phyloP scores from a whole-genome alignment of 352 stramenopile genomes.

The Globisporangium sylvaticum region DNA sequence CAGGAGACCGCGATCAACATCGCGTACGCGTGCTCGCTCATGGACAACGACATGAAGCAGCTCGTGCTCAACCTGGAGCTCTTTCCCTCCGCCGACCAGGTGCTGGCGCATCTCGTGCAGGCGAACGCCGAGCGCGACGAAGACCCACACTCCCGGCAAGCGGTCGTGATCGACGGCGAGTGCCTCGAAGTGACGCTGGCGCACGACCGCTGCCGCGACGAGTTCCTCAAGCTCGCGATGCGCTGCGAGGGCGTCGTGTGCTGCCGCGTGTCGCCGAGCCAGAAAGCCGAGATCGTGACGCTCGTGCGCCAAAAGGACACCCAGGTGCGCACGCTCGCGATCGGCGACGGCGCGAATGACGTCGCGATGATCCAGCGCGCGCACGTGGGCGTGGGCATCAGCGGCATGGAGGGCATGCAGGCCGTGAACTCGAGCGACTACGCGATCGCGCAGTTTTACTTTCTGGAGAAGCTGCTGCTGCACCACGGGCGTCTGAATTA shows the following conservation, averaged over 20 bases:
- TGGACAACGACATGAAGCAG: slow-evolving; percentile 86
- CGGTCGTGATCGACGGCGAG: slow-evolving; percentile 68
- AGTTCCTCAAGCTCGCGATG: slow-evolving; percentile 73
- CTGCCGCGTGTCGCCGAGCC: slow-evolving; percentile 76
- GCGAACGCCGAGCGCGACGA: slow-evolving; percentile 26
- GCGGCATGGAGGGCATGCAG: slow-evolving; percentile 90
- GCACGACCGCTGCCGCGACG: slow-evolving; percentile 43
- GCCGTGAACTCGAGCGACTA: slow-evolving; percentile 98
- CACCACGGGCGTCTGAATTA: slow-evolving; percentile 98
- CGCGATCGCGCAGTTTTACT: slow-evolving; percentile 97
- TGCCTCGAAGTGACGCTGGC: slow-evolving; percentile 57
- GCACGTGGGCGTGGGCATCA: slow-evolving; percentile 91
- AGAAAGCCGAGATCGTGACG: slow-evolving; percentile 81
- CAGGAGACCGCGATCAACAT: slow-evolving; percentile 95
- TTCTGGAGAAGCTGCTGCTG: slow-evolving; percentile 92
- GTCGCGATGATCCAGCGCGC: slow-evolving; percentile 93
- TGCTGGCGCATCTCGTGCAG: slow-evolving; percentile 32
- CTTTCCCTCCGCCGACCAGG: slow-evolving; percentile 44
- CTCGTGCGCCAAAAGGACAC: slow-evolving; percentile 51
- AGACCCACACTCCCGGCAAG: slow-evolving; percentile 31
- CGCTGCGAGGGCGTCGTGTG: slow-evolving; percentile 74
- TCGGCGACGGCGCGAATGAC: slow-evolving; percentile 94
- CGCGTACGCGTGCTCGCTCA: slow-evolving; percentile 84
- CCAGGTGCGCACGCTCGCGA: slow-evolving; percentile 71
- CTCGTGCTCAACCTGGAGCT: slow-evolving; percentile 60